phyloP scores from a whole-genome alignment of 2,329 filamentous ascomycete genomes.

The Apiospora malaysiana region DNA sequence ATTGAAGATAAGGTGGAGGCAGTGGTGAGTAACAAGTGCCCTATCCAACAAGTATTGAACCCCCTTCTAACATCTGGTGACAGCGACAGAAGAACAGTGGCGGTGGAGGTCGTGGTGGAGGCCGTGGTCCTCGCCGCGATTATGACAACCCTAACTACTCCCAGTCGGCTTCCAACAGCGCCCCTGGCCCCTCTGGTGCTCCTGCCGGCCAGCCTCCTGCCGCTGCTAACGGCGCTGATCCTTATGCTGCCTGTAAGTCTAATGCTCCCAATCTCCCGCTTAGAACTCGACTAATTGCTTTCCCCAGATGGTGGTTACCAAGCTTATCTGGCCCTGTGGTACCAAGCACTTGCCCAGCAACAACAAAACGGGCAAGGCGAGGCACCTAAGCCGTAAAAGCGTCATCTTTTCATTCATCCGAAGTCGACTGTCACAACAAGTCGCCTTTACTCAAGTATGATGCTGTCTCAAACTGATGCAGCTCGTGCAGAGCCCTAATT shows the following conservation, averaged over 20 bases:
- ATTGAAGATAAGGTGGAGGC: slow-evolving; percentile 94
- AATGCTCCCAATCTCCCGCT: slow-evolving; percentile 5
- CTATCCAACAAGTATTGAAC: background rate
- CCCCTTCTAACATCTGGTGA: slow-evolving; percentile 37
- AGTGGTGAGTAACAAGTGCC: slow-evolving; percentile 64
- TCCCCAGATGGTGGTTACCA: slow-evolving; percentile 76
- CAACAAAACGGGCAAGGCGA: slow-evolving; percentile 30
- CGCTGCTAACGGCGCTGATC: slow-evolving; percentile 63
- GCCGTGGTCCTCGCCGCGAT: slow-evolving; percentile 53
- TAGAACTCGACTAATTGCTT: slow-evolving; percentile 30
- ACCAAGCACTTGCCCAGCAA: slow-evolving; percentile 68
- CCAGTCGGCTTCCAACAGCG: slow-evolving; percentile 52
- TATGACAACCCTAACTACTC: slow-evolving; percentile 60
- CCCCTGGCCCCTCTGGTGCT: slow-evolving; percentile 41
- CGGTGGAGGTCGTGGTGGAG: slow-evolving; percentile 48
- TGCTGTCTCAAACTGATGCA: background rate
- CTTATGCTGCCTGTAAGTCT: slow-evolving; percentile 75
- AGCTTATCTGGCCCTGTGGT: slow-evolving; percentile 81
- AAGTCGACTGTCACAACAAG: background rate
- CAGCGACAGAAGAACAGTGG: slow-evolving; percentile 62
- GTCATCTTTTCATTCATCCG: slow-evolving; percentile 35
- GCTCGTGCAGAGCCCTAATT: slow-evolving; percentile 1
- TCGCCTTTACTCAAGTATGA: background rate
- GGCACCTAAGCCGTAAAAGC: slow-evolving; percentile 46
- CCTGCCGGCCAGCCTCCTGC: slow-evolving; percentile 41